A percentile compares a stretch with the other conserved stretches of the same genome.
phyloP scores from a whole-genome alignment of 352 stramenopile genomes.

The Globisporangium irregulare region DNA sequence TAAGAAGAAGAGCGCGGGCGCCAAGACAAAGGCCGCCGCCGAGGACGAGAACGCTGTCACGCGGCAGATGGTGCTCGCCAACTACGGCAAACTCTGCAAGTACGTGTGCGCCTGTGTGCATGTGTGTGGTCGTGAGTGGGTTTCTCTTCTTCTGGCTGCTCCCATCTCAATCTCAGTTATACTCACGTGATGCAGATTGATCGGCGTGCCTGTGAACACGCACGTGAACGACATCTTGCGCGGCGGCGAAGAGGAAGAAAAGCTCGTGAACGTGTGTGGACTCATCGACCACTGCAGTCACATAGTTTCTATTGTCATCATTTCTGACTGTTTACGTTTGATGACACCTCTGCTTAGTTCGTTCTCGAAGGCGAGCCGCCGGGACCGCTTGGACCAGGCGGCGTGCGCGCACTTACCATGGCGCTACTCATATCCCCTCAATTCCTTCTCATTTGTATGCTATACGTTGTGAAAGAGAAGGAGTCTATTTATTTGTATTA shows the following conservation, averaged over 20 bases:
- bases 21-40: slow-evolving; percentile 46
- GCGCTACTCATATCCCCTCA: slow-evolving; percentile 80
- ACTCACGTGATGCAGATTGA: slow-evolving; percentile 36
- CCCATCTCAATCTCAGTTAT: background rate
- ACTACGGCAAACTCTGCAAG: slow-evolving; percentile 82
- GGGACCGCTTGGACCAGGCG: slow-evolving; percentile 52
- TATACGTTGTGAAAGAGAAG: background rate
- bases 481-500: background rate
- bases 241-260: slow-evolving; percentile 58
- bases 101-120: slow-evolving; percentile 13
- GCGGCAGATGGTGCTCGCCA: slow-evolving; percentile 50
- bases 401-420: slow-evolving; percentile 61
- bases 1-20: slow-evolving; percentile 46
- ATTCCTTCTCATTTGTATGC: background rate
- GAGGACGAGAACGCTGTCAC: slow-evolving; percentile 70
- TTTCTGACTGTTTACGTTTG: background rate
- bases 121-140: background rate
- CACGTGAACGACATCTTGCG: slow-evolving; percentile 71
- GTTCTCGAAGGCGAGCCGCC: slow-evolving; percentile 74
- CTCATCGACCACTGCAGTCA: background rate
- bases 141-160: background rate
- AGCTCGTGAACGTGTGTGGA: slow-evolving; percentile 58
- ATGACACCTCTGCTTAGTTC: slow-evolving; percentile 33
- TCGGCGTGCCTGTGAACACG: slow-evolving; percentile 60
- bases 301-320: background rate